These are phyloP conservation scores for Kodamaea laetipori DNA, from an alignment of 805 yeast genomes.

Conservation along the genomic window DNA sequence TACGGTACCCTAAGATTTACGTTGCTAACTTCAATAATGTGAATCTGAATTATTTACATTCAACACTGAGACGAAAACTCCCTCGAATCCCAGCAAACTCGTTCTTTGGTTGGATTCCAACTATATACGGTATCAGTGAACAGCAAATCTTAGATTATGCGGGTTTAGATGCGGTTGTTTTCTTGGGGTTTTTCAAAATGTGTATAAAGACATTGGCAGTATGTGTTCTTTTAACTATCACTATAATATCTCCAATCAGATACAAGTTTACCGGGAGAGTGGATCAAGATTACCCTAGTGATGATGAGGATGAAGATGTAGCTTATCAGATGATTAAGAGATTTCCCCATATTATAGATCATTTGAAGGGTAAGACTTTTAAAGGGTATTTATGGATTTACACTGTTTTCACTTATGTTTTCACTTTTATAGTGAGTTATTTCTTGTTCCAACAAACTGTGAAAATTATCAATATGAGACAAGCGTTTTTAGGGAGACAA, in stretches of 20 bases:
- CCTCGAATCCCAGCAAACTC: conserved; percentile 60
- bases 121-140: conserved; percentile 65
- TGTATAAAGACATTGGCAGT: conserved; percentile 67
- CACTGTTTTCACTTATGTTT: conserved; percentile 81
- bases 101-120: conserved; percentile 80
- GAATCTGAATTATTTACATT: conserved; percentile 43
- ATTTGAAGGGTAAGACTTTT: conserved; percentile 30
- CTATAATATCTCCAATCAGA: conserved; percentile 81
- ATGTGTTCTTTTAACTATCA: conserved; percentile 69
- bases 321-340: conserved; percentile 8
- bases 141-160: conserved; percentile 82
- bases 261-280: conserved; percentile 79
- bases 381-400: conserved; percentile 79
- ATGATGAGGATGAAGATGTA: conserved; percentile 23
- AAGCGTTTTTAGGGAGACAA: conserved; percentile 79
- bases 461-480: conserved; percentile 76
- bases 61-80: conserved; percentile 48
- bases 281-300: conserved; percentile 43
- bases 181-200: conserved; percentile 87
- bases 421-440: conserved; percentile 66
- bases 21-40: conserved; percentile 71
- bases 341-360: not conserved
- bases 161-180: conserved; percentile 93
- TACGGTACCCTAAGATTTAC: conserved; percentile 77
- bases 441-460: conserved; percentile 69